phyloP scores from a whole-genome alignment of 2,329 filamentous ascomycete genomes.

The Purpureocillium takamizusanense region DNA sequence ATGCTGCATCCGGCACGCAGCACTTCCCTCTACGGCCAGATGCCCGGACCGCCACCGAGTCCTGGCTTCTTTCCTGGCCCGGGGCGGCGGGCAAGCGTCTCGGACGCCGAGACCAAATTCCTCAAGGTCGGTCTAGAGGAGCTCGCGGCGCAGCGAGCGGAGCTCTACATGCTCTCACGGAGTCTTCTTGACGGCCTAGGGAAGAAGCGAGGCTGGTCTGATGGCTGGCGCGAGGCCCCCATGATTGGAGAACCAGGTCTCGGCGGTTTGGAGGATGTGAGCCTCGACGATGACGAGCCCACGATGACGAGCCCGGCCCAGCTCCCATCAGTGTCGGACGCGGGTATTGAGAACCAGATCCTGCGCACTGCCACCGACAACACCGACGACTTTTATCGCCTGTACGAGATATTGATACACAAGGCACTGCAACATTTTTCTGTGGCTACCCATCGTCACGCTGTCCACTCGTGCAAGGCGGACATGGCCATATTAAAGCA shows the following conservation, averaged over 20 bases:
- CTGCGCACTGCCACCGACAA: slow-evolving; percentile 54
- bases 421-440: slow-evolving; percentile 76
- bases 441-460: slow-evolving; percentile 68
- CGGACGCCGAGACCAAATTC: slow-evolving; percentile 38
- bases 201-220: slow-evolving; percentile 62
- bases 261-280: slow-evolving; percentile 47
- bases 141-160: slow-evolving; percentile 71
- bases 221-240: slow-evolving; percentile 61
- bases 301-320: slow-evolving; percentile 8
- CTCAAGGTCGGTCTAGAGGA: slow-evolving; percentile 65
- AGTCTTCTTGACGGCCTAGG: slow-evolving; percentile 71
- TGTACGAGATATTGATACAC: slow-evolving; percentile 73
- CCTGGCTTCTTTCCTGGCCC: slow-evolving; percentile 45
- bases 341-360: slow-evolving; percentile 34
- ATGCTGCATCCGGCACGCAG: slow-evolving; percentile 60
- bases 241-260: slow-evolving; percentile 34
- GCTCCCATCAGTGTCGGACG: slow-evolving; percentile 15
- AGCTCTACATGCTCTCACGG: slow-evolving; percentile 71
- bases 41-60: slow-evolving; percentile 31
- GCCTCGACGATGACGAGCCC: slow-evolving; percentile 35
- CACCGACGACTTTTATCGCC: slow-evolving; percentile 53
- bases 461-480: slow-evolving; percentile 67
- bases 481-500: slow-evolving; percentile 84
- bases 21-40: slow-evolving; percentile 47
- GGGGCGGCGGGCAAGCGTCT: slow-evolving; percentile 25